Conservation (phyloP, 352 stramenopile genomes). For the Pelagophyceae sp. region DNA sequence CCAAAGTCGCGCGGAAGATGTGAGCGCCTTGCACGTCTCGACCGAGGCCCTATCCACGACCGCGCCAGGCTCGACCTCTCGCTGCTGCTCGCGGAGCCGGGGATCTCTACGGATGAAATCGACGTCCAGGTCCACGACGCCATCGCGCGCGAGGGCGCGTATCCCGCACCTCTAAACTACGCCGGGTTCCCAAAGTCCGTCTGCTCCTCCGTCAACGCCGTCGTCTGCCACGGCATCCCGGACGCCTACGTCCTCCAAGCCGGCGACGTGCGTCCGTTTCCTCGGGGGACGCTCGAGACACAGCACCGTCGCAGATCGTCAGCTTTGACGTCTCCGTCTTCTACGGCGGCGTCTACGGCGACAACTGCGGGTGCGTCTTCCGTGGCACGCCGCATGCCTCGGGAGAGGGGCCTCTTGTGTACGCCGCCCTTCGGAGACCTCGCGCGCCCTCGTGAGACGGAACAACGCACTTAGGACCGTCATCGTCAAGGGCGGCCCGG, state of each 20-base stretch:
- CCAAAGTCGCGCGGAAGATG: not conserved
- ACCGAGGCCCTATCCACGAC: not conserved
- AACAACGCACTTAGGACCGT: not conserved
- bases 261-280: conserved; percentile 47
- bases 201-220: conserved; percentile 90
- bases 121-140: conserved; percentile 78
- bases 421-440: not conserved
- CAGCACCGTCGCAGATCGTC: conserved; percentile 87
- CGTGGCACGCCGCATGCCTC: not conserved
- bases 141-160: conserved; percentile 66
- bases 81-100: conserved; percentile 48
- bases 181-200: conserved; percentile 79
- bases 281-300: conserved; percentile 47
- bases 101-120: conserved; percentile 83
- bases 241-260: not conserved
- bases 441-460: not conserved
- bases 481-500: not conserved
- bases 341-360: conserved; percentile 86
- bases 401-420: not conserved
- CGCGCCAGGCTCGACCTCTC: conserved; percentile 41
- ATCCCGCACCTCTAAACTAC: conserved; percentile 63
- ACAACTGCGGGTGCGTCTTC: conserved; percentile 71
- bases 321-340: conserved; percentile 92
- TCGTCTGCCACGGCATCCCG: conserved; percentile 75
- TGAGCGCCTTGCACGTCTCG: not conserved